Percentiles rank a stretch among this genome's conserved stretches.
phyloP scores from a whole-genome alignment of 495 filamentous ascomycete species.

The Lentithecium fluviatile region DNA sequence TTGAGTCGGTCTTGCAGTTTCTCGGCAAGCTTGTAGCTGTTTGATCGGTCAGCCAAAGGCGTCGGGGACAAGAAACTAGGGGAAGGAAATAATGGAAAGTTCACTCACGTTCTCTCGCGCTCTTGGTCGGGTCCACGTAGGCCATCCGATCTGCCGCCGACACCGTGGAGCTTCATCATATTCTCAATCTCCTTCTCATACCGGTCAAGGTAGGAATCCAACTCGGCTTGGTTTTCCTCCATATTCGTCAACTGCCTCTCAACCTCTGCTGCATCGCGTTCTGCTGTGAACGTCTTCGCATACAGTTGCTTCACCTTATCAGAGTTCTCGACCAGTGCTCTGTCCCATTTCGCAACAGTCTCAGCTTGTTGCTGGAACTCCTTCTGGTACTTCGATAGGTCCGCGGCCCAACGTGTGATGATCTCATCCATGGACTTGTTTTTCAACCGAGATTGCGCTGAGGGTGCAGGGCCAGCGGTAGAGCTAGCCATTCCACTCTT shows the following conservation, averaged over 20 bases:
- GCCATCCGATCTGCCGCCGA: slow-evolving; percentile 49
- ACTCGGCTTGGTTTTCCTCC: slow-evolving; percentile 87
- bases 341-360: slow-evolving; percentile 88
- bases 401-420: slow-evolving; percentile 94
- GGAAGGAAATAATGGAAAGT: neutral
- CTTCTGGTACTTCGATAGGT: slow-evolving; percentile 91
- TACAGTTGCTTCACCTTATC: slow-evolving; percentile 90
- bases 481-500: slow-evolving; percentile 58
- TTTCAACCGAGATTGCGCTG: slow-evolving; percentile 80
- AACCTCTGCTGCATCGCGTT: slow-evolving; percentile 84
- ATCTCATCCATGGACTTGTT: slow-evolving; percentile 99
- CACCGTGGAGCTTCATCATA: slow-evolving; percentile 70
- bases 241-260: slow-evolving; percentile 85
- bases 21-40: slow-evolving; percentile 65
- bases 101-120: slow-evolving; percentile 75
- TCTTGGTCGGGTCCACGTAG: slow-evolving; percentile 88
- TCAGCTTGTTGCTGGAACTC: slow-evolving; percentile 87
- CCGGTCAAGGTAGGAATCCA: slow-evolving; percentile 76
- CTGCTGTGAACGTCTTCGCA: slow-evolving; percentile 81
- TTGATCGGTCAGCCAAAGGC: slow-evolving; percentile 9
- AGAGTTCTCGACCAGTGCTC: slow-evolving; percentile 83
- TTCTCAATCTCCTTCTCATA: slow-evolving; percentile 89
- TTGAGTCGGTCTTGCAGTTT: slow-evolving; percentile 82
- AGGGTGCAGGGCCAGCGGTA: slow-evolving; percentile 72
- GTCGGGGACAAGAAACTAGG: neutral